Base-by-base conservation (phyloP, 2,329 filamentous ascomycete genomes). In the Balansia obtecta region DNA sequence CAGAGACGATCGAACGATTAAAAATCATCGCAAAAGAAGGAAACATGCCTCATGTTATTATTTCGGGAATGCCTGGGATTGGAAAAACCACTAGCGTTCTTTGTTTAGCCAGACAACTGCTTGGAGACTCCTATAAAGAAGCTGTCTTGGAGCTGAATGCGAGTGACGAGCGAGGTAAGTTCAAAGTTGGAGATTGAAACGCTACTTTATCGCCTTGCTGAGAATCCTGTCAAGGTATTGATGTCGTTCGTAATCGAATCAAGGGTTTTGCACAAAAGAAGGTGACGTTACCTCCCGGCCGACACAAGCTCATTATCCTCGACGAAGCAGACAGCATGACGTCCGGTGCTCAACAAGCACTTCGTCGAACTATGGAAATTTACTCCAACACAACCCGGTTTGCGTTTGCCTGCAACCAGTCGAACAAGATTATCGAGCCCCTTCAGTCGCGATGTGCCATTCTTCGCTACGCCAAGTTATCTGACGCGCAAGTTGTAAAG, bases 301-400 rank as follows among this genome's bases (percentile, higher is more conserved):
- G 90, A 50, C 93, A 98, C 68, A 98, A 98, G 73, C 75, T 98
- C 46, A 88, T 98, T 46, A 97, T 98, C 57, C 82, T 98, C 51
- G 93, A 98, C 68, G 93, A 98, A 72, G 93, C 93, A 52, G 93
- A 98, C 75, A 90, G 85, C 65, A 98, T 98, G 93, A 98, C 93
- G 1, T 86, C 86, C 22, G 93, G 93, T 49, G 93, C 93, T 2
- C 93, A 98, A 65, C 93, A 97, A 69, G 93, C 93, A 18, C 77
- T 98, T 37, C 81, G 93, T 58, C 78, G 93, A 55, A 98, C 93
- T 0, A 98, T 98, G 93, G 93, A 98, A 67, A 98, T 97, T 48
- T 97, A 97, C 72, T 94, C 88, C 41, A 85, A 89, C 55, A 98
- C 93, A 1, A 98, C 93, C 2, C 80, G 93, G 52, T 98, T 98